Evolutionary conservation across 129 eudicot genomes (phyloP).

Genomic region (Deinandra increscens): DNA sequence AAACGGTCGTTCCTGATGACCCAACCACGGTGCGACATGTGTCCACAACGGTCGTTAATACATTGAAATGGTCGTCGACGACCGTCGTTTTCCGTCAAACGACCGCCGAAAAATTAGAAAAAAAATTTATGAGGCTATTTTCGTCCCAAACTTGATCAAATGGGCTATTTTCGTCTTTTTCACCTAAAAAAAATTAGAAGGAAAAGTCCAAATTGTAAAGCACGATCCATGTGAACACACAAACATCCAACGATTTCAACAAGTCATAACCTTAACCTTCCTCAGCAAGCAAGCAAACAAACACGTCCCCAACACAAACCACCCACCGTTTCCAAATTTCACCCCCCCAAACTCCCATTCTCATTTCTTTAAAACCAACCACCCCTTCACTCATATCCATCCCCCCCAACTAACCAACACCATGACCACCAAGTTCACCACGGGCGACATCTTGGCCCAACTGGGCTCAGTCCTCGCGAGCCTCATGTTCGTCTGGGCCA

Average conservation of each 20-base stretch:
- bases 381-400: neutral
- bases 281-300: slow-evolving; percentile 22
- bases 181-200: neutral
- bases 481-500: slow-evolving; percentile 46
- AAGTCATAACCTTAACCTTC: neutral
- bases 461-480: slow-evolving; percentile 49
- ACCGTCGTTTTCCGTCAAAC: no score
- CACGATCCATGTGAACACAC: slow-evolving; percentile 18
- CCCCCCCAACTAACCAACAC: neutral
- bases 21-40: no score
- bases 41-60: no score
- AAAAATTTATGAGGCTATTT: no score
- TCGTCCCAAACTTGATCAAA: no score
- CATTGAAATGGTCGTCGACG: no score
- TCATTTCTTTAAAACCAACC: neutral
- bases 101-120: no score
- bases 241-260: neutral
- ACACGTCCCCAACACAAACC: slow-evolving; percentile 15
- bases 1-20: no score
- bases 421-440: slow-evolving; percentile 26
- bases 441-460: slow-evolving; percentile 34
- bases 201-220: neutral
- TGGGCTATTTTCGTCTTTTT: no score
- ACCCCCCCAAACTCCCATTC: neutral
- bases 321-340: no score